phyloP scores from a whole-genome alignment of 345 rosid genomes.

The Tarenaya hassleriana region DNA sequence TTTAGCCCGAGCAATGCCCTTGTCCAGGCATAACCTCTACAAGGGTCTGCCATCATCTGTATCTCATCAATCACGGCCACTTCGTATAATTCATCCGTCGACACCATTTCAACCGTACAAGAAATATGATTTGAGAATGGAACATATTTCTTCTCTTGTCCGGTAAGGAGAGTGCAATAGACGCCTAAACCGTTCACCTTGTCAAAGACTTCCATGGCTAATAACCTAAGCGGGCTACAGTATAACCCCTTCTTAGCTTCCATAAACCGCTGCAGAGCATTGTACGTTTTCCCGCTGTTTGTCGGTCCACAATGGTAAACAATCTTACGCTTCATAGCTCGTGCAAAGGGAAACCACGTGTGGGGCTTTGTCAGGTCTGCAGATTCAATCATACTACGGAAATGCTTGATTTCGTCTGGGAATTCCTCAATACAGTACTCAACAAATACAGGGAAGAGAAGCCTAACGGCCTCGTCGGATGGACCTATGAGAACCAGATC shows the following conservation, averaged over 20 bases:
- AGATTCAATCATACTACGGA: conserved; percentile 45
- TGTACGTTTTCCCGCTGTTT: conserved; percentile 90
- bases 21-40: conserved; percentile 90
- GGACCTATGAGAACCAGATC: conserved; percentile 61
- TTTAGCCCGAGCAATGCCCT: conserved; percentile 83
- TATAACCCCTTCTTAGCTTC: conserved; percentile 84
- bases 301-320: conserved; percentile 96
- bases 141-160: conserved; percentile 78
- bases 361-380: conserved; percentile 91
- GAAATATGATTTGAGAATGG: conserved; percentile 81
- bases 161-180: conserved; percentile 87
- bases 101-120: conserved; percentile 92
- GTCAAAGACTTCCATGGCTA: conserved; percentile 99
- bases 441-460: conserved; percentile 75
- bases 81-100: conserved; percentile 64
- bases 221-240: conserved; percentile 86
- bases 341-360: conserved; percentile 89
- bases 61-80: conserved; percentile 94
- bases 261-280: conserved; percentile 83
- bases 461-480: conserved; percentile 55
- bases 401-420: conserved; percentile 68
- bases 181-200: conserved; percentile 79
- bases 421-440: conserved; percentile 77
- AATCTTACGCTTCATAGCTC: conserved; percentile 85
- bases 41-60: conserved; percentile 76